Evolutionary conservation across 768 basidiomycete genomes (phyloP), one percentile per base, ranked within the genome.

Genomic region (Russula dissimulans): DNA sequence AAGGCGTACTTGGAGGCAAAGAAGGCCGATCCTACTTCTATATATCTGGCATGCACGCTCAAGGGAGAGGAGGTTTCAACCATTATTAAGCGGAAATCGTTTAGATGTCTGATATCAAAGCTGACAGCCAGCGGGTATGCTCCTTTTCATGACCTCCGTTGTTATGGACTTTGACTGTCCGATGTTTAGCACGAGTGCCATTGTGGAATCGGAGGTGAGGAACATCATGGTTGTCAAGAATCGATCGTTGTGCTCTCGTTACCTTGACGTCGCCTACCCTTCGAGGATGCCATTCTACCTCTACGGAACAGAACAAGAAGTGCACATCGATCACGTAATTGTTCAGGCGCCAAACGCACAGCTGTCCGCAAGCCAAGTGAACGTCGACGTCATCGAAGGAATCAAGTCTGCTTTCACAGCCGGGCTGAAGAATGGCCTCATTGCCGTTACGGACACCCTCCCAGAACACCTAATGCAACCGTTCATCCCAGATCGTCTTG

Each of bases 261-360:
- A 66, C 59, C 70, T 72, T 32, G 71, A 72, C 39, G n/a, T 56
- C 12, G 68, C 70, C 42, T 74, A 75, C 15, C 66, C 70, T 39
- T 56, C 60, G 17, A 59, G 54, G 41, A 74, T 71, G 64, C 75
- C 74, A 5, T 78, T 78, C 69, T 77, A 75, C 63, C 61, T 78
- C 18, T 79, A 76, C 48, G 75, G 76, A 26, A 69, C 69, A 7
- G 10, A 45, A 4, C 46, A 57, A 44, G 65, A 73, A 45, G 49
- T 56, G 31, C 70, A 74, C 66, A 65, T 78, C 53, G 75, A 76
- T 44, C 77, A 77, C 59, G 36, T 69, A 41, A 62, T 70, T 44
- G 46, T 69, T 18, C 54, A 44, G 26, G 65, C 53, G 2, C 67
- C 68, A 39, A 70, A 70, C 22, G 63, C 60, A 18, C 69, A 69